phyloP scores from a whole-genome alignment of 1,284 basidiomycete species.

The Takashimella tepidaria region DNA sequence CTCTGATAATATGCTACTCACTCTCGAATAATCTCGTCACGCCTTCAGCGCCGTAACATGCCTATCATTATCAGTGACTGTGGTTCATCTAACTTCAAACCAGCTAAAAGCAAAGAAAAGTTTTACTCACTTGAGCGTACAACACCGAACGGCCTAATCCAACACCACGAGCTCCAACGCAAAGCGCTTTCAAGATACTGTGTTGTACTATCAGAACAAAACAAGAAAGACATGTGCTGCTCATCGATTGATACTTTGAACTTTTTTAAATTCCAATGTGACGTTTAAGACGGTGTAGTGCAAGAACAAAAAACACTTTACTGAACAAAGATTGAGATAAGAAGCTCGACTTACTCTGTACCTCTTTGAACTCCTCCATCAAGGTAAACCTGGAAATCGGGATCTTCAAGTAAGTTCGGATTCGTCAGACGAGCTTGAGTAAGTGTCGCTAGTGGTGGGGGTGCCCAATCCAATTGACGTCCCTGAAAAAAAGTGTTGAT shows the following conservation, averaged over 20 bases:
- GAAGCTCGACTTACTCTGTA: constrained; percentile 16
- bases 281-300: neutral
- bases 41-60: constrained; percentile 41
- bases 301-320: too few relatives aligned
- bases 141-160: constrained; percentile 46
- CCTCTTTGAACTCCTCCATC: constrained; percentile 49
- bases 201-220: too few relatives aligned
- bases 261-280: neutral
- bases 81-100: too few relatives aligned
- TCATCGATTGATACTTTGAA: too few relatives aligned
- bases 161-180: constrained; percentile 46
- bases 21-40: constrained; percentile 40
- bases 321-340: too few relatives aligned
- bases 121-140: constrained; percentile 17
- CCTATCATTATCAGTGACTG: too few relatives aligned
- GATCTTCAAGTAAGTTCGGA: constrained; percentile 33
- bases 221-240: too few relatives aligned
- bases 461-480: constrained; percentile 17
- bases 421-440: constrained; percentile 37
- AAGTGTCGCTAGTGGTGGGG: constrained; percentile 25
- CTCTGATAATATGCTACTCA: too few relatives aligned
- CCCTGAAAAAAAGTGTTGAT: constrained; percentile 20
- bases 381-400: constrained; percentile 43
- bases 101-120: too few relatives aligned
- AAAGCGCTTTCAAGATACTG: constrained; percentile 47